phyloP scores from a whole-genome alignment of 331 rosid species.

The Quercus lobata region DNA sequence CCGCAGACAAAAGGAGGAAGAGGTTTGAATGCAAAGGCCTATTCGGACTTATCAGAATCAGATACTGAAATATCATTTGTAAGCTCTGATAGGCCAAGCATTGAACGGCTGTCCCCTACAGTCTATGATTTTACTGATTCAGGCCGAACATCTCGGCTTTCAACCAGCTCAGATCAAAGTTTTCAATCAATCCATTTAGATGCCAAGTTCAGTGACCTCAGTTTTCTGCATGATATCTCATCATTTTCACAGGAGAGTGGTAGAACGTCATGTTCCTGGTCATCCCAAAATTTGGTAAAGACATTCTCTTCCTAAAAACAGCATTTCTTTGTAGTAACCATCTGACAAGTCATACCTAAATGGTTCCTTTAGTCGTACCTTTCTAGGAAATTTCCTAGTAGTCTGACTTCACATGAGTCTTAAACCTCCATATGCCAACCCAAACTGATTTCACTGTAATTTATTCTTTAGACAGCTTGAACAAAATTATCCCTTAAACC shows the following conservation, averaged over 20 bases:
- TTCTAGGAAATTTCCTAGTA: no score
- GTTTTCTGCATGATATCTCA: constrained; percentile 34
- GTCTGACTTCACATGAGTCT: no score
- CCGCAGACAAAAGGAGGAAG: constrained; percentile 38
- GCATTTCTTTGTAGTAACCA: not conserved
- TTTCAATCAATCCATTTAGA: constrained; percentile 41
- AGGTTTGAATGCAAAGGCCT: constrained; percentile 33
- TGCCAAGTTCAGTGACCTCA: constrained; percentile 33
- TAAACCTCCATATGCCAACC: no score
- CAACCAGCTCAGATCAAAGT: constrained; percentile 77
- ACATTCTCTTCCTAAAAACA: not conserved
- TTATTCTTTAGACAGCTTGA: no score
- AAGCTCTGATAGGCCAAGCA: constrained; percentile 77
- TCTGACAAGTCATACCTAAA: no score
- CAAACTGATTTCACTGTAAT: no score
- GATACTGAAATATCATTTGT: constrained; percentile 79
- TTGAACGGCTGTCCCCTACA: constrained; percentile 54
- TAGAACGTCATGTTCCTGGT: constrained; percentile 55
- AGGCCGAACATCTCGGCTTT: constrained; percentile 42
- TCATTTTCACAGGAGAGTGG: constrained; percentile 52
- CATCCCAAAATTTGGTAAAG: constrained; percentile 70
- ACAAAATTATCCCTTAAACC: no score
- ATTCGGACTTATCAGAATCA: constrained; percentile 48
- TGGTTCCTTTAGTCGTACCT: no score
- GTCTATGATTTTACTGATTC: constrained; percentile 51